These are phyloP conservation scores for Rhodotorula sp. DNA, from an alignment of 1,284 basidiomycete species.

Conservation along the genomic window DNA sequence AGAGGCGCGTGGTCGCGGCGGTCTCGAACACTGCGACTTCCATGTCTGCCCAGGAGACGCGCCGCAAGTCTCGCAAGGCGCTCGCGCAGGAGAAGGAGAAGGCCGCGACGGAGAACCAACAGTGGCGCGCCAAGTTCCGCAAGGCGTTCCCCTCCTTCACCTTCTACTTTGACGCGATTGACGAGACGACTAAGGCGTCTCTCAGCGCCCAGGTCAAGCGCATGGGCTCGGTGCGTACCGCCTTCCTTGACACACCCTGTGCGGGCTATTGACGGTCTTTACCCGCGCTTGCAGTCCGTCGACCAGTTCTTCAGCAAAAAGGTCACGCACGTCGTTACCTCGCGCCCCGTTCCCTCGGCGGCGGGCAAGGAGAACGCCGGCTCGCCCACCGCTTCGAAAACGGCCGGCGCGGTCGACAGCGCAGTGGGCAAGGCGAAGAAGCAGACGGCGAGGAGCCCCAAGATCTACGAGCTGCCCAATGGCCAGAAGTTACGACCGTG, in stretches of 20 bases:
- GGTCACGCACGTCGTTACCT: constrained; percentile 83
- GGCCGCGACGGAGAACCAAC: constrained; percentile 31
- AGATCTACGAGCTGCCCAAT: constrained; percentile 29
- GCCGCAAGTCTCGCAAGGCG: constrained; percentile 13
- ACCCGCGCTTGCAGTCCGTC: constrained; percentile 59
- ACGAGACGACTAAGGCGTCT: constrained; percentile 57
- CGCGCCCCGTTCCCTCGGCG: constrained; percentile 52
- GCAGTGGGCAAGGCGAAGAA: constrained; percentile 20
- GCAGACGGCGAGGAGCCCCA: constrained; percentile 20
- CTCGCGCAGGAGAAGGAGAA: constrained; percentile 29
- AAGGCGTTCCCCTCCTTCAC: constrained; percentile 78
- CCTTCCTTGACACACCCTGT: neutral
- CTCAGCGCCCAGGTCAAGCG: constrained; percentile 63
- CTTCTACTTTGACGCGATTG: constrained; percentile 81
- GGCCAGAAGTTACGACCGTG: constrained; percentile 38
- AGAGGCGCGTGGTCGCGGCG: neutral
- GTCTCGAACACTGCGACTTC: neutral
- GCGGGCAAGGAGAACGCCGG: constrained; percentile 47
- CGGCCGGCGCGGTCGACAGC: neutral
- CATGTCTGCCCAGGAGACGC: neutral
- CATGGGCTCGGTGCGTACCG: constrained; percentile 72
- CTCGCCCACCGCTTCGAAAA: constrained; percentile 21
- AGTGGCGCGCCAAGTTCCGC: constrained; percentile 81
- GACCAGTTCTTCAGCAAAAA: constrained; percentile 84
- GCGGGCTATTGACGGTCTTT: neutral